These are phyloP conservation scores for Ceratobasidium sp. DNA, from an alignment of 1,284 basidiomycete genomes.

Conservation along the genomic window DNA sequence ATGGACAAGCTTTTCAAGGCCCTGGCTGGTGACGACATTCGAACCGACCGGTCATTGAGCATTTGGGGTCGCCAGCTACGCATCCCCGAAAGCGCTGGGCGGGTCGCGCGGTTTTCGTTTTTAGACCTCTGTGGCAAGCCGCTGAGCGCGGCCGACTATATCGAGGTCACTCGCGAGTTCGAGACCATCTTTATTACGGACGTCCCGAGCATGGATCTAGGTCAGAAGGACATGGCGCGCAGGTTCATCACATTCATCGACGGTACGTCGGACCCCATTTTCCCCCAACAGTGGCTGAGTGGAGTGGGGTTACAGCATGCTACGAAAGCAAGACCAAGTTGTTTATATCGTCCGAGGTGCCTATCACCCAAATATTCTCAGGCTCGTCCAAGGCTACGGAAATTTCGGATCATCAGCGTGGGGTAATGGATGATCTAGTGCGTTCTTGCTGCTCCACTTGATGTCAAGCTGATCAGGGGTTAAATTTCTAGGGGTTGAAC, in stretches of 20 bases:
- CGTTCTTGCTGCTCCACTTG: conserved; percentile 46
- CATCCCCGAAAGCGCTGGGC: conserved; percentile 74
- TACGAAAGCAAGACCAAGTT: conserved; percentile 94
- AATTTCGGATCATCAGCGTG: conserved; percentile 82
- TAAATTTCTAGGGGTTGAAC: conserved; percentile 69
- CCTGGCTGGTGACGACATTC: conserved; percentile 60
- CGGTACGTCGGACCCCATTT: conserved; percentile 56
- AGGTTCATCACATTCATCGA: conserved; percentile 98
- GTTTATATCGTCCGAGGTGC: conserved; percentile 88
- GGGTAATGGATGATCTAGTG: conserved; percentile 89
- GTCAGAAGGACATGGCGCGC: conserved; percentile 88
- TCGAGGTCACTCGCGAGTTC: conserved; percentile 91
- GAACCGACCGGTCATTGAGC: conserved; percentile 68
- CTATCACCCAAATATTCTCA: conserved; percentile 86
- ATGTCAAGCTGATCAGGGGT: conserved; percentile 27
- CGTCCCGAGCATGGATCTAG: conserved; percentile 87
- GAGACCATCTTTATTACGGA: conserved; percentile 87
- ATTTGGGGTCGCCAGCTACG: conserved; percentile 88
- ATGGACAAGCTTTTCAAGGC: conserved; percentile 79
- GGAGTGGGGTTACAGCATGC: conserved; percentile 63
- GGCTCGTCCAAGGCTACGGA: conserved; percentile 59
- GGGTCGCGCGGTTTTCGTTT: conserved; percentile 87
- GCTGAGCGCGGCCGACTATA: conserved; percentile 92
- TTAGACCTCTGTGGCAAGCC: conserved; percentile 88
- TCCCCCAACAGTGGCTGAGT: conserved; percentile 9